Evolutionary conservation across 371 early-diverging fungal species (phyloP).

Genomic region (Mortierella sp.): DNA sequence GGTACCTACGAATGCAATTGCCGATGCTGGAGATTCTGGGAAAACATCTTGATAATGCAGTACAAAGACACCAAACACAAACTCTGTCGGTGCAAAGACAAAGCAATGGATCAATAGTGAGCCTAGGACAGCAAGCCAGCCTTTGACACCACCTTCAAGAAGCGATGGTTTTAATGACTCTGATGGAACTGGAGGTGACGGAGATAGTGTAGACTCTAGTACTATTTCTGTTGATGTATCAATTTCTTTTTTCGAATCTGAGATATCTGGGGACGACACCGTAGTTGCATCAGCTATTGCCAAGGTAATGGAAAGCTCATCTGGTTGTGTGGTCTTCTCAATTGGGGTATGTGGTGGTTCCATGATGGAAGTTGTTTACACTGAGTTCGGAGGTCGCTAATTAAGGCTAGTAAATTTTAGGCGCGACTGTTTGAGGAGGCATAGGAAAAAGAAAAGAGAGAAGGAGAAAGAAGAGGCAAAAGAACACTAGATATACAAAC

Average conservation of each 20-base stretch:
- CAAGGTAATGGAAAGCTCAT: not conserved
- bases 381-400: not conserved
- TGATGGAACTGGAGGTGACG: not conserved
- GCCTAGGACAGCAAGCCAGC: conserved; percentile 45
- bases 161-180: not conserved
- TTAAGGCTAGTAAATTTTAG: not conserved
- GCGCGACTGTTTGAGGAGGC: not conserved
- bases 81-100: conserved; percentile 50
- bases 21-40: conserved; percentile 51
- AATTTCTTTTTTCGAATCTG: not conserved
- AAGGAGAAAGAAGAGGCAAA: not conserved
- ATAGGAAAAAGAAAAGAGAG: not conserved
- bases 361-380: not conserved
- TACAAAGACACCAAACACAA: conserved; percentile 61
- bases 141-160: conserved; percentile 32
- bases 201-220: not conserved
- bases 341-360: not conserved
- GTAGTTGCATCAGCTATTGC: not conserved
- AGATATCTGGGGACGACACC: not conserved
- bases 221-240: not conserved
- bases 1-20: conserved; percentile 64
- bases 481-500: not conserved
- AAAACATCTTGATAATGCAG: conserved; percentile 59
- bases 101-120: conserved; percentile 47
- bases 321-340: not conserved